Conservation (phyloP, 441 rosid species). For the Gossypium lobatum region DNA sequence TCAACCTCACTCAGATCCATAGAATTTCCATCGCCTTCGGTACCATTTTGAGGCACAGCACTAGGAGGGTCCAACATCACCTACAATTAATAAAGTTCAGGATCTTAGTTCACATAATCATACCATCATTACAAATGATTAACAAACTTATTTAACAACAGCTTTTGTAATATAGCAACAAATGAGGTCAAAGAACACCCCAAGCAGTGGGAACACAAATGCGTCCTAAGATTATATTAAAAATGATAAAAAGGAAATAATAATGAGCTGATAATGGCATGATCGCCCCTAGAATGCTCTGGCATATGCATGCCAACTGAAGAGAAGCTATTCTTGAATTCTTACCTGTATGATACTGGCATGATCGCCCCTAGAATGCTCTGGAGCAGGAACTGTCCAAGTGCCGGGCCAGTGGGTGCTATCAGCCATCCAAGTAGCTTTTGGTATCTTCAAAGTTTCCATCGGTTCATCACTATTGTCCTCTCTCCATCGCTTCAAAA, state of each 20-base stretch:
- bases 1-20: constrained; percentile 50
- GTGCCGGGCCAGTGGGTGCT: constrained; percentile 74
- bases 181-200: neutral
- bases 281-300: too few relatives aligned
- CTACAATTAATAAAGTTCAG: constrained; percentile 23
- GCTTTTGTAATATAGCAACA: neutral
- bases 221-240: neutral
- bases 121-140: neutral
- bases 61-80: constrained; percentile 61
- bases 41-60: constrained; percentile 33
- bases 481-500: constrained; percentile 49
- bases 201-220: neutral
- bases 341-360: constrained; percentile 61
- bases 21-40: constrained; percentile 23
- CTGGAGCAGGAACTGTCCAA: constrained; percentile 46
- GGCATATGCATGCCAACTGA: neutral
- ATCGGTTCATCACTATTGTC: constrained; percentile 35
- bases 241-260: neutral
- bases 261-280: neutral
- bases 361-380: constrained; percentile 61
- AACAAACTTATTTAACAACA: neutral
- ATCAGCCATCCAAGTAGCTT: constrained; percentile 78
- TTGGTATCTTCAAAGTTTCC: constrained; percentile 46
- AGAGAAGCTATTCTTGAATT: neutral
- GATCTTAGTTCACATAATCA: neutral